Percentiles rank a stretch among this genome's conserved stretches.
These are phyloP conservation scores for Neurospora tetrasperma DNA, from an alignment of 495 filamentous ascomycete species.

Conservation along the genomic window DNA sequence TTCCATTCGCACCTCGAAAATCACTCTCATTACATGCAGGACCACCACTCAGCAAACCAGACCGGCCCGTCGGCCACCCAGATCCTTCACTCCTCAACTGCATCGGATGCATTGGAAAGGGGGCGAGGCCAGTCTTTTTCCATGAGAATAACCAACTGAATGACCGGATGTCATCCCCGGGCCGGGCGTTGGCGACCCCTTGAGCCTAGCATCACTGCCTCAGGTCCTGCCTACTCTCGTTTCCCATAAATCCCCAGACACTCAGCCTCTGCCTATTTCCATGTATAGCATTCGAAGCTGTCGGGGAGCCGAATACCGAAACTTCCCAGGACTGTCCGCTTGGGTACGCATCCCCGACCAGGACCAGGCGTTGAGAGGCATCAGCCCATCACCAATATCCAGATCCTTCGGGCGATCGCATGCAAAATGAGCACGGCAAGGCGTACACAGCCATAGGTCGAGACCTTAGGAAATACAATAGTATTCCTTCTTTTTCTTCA, in stretches of 20 bases:
- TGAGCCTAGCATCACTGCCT: neutral
- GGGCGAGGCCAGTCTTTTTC: neutral
- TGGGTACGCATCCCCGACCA: neutral
- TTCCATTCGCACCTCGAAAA: neutral
- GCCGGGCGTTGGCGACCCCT: neutral
- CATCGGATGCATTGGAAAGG: neutral
- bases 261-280: neutral
- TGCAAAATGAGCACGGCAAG: neutral
- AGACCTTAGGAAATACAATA: neutral
- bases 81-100: neutral
- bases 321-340: neutral
- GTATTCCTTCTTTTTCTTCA: no score
- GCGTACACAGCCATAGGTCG: neutral
- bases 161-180: neutral
- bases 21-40: neutral
- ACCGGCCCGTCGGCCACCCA: neutral
- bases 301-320: neutral
- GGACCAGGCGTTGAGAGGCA: neutral
- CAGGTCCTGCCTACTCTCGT: neutral
- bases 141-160: neutral
- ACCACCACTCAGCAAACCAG: neutral
- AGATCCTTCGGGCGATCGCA: neutral
- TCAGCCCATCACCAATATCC: neutral
- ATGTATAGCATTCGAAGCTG: neutral
- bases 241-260: neutral